Evolutionary conservation across 2,329 filamentous ascomycete species (phyloP).

Genomic region (Penicillium sp.): DNA sequence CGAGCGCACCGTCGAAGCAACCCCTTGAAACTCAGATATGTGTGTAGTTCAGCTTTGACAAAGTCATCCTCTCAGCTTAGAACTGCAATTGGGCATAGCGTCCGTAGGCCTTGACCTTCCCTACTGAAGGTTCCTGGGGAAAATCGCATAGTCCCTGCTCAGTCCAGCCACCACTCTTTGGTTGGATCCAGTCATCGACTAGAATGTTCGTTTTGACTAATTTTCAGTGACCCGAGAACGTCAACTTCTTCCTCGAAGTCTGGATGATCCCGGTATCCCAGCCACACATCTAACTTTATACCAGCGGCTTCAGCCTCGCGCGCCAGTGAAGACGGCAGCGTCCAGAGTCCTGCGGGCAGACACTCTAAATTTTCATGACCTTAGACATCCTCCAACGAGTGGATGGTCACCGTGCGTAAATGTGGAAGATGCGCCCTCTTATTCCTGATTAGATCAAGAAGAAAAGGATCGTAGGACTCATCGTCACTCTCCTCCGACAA

Average conservation of each 20-base stretch:
- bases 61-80: no score
- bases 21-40: no score
- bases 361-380: background rate
- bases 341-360: background rate
- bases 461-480: background rate
- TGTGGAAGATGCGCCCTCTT: conserved; percentile 5
- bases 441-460: conserved; percentile 7
- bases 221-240: conserved; percentile 2
- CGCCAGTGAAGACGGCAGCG: conserved; percentile 1
- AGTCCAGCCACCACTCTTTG: no score
- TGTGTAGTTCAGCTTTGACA: no score
- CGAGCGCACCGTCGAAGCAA: no score
- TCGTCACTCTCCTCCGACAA: background rate
- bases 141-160: no score
- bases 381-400: background rate
- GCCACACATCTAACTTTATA: conserved; percentile 5
- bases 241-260: background rate
- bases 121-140: no score
- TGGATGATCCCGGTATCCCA: background rate
- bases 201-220: background rate
- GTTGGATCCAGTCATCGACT: no score
- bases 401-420: conserved; percentile 5
- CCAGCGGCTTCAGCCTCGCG: conserved; percentile 1
- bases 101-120: no score
- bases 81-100: no score